Percentiles rank a stretch among this genome's conserved stretches.
Evolutionary conservation across 2,329 filamentous ascomycete species (phyloP).

Genomic region (Talaromyces sp.): DNA sequence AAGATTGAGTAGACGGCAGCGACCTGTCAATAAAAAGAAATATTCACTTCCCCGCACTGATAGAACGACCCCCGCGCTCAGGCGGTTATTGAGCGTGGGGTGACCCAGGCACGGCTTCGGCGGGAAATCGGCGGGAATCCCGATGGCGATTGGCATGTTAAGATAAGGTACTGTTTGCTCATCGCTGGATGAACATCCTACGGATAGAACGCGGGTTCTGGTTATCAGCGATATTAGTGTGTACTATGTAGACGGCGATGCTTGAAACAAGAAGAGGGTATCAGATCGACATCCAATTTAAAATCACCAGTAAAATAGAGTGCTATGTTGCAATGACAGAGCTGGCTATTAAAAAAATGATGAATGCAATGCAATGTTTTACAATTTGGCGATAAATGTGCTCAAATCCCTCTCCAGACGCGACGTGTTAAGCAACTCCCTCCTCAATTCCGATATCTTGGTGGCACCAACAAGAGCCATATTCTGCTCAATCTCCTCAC

Average conservation of each 20-base stretch:
- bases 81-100: slow-evolving; percentile 3
- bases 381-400: slow-evolving; percentile 19
- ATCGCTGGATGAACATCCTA: not conserved
- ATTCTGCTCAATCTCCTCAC: slow-evolving; percentile 34
- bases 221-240: no score
- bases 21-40: not conserved
- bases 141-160: not conserved
- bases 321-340: not conserved
- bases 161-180: not conserved
- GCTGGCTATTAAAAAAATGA: no score
- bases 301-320: no score
- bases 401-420: slow-evolving; percentile 32
- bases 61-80: not conserved
- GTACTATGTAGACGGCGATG: not conserved
- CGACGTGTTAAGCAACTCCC: slow-evolving; percentile 31
- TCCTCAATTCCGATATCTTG: slow-evolving; percentile 26
- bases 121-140: slow-evolving; percentile 6
- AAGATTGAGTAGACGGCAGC: no score
- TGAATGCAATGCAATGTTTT: not conserved
- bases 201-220: not conserved
- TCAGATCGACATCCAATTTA: no score
- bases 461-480: slow-evolving; percentile 34
- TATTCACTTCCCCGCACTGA: not conserved
- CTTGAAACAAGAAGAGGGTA: no score
- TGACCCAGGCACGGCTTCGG: not conserved